Conservation (phyloP, 164 flowering plant species). For the Liquidambar formosana region DNA sequence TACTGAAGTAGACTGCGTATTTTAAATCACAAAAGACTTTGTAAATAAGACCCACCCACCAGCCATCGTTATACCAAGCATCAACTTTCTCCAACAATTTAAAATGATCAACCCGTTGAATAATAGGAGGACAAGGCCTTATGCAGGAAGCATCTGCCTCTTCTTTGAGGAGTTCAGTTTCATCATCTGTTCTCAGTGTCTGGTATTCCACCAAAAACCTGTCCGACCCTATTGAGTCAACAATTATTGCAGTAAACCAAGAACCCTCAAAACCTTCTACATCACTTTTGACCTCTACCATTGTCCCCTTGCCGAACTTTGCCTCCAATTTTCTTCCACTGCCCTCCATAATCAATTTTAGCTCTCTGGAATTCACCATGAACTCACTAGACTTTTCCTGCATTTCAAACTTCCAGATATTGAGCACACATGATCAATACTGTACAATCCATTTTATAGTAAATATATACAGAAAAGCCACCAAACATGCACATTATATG, state of each 20-base stretch:
- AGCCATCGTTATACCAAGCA: constrained; percentile 47
- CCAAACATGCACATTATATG: too few species aligned
- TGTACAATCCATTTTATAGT: too few species aligned
- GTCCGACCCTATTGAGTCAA: constrained; percentile 9
- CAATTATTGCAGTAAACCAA: constrained; percentile 33
- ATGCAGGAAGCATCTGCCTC: constrained; percentile 18
- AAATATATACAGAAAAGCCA: too few species aligned
- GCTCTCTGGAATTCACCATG: constrained; percentile 8
- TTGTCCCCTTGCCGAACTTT: constrained; percentile 21
- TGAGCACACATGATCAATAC: neutral
- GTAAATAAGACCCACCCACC: constrained; percentile 45
- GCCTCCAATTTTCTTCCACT: neutral
- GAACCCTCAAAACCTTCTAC: constrained; percentile 36
- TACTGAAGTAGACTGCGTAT: constrained; percentile 31
- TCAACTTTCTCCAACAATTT: constrained; percentile 29
- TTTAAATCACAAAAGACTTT: constrained; percentile 16
- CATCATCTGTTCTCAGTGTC: constrained; percentile 26
- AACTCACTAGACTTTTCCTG: constrained; percentile 13
- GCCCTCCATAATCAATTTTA: constrained; percentile 17
- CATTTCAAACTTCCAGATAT: constrained; percentile 2
- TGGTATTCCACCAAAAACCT: constrained; percentile 38
- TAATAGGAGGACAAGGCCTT: constrained; percentile 35
- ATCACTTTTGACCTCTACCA: constrained; percentile 39
- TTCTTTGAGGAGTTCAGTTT: constrained; percentile 27
- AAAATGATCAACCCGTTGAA: constrained; percentile 11